These are phyloP conservation scores for Geosmithia flava DNA, from an alignment of 2,329 filamentous ascomycete species.

Conservation along the genomic window DNA sequence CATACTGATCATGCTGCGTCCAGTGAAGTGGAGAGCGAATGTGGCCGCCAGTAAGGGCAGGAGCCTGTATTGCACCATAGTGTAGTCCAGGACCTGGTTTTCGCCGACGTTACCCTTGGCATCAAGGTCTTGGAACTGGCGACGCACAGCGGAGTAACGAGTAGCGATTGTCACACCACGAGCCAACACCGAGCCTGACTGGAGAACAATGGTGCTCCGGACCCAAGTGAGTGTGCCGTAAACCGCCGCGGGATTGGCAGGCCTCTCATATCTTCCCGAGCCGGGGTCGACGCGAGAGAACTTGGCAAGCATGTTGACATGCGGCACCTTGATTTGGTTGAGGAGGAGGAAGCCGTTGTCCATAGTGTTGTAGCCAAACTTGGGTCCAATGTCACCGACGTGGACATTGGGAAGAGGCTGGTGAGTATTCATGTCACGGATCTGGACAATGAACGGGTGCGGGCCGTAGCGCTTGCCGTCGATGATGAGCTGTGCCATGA, in stretches of 20 bases:
- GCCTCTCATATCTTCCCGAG: constrained; percentile 19
- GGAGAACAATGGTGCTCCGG: constrained; percentile 1
- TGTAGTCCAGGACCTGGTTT: constrained; percentile 69
- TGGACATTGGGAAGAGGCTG: constrained; percentile 54
- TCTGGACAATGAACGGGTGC: constrained; percentile 67
- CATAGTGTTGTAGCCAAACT: constrained; percentile 72
- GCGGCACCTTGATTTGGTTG: constrained; percentile 61
- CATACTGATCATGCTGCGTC: constrained; percentile 61
- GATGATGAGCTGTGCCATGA: constrained; percentile 61
- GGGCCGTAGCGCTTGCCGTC: constrained; percentile 58
- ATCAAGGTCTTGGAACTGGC: constrained; percentile 70
- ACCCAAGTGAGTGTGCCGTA: constrained; percentile 3
- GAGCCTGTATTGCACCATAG: constrained; percentile 66
- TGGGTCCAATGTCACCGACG: constrained; percentile 71
- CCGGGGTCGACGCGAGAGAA: constrained; percentile 58
- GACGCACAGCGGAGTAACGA: constrained; percentile 58
- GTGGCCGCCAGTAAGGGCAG: constrained; percentile 61
- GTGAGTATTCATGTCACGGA: constrained; percentile 27
- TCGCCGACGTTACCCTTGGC: constrained; percentile 45
- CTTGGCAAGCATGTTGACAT: constrained; percentile 60
- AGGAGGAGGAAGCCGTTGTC: constrained; percentile 72
- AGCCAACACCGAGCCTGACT: constrained; percentile 50
- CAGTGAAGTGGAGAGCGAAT: constrained; percentile 71
- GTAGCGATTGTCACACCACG: constrained; percentile 69
- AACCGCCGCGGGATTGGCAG: neutral